These are phyloP conservation scores for Anaeramoeba flamelloides DNA, from an alignment of 78 protist species.

Conservation along the genomic window DNA sequence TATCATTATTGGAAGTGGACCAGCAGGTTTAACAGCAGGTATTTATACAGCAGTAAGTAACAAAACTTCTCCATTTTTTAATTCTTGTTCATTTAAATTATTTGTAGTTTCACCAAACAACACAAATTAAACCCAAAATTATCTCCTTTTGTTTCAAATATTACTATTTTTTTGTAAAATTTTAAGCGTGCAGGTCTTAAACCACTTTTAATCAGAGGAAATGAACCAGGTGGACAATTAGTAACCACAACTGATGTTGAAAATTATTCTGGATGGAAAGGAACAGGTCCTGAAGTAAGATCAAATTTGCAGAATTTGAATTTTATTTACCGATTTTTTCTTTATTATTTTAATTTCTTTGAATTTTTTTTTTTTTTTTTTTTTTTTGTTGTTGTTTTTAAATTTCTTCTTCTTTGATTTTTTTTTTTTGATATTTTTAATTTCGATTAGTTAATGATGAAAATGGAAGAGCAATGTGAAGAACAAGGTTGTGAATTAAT, in stretches of 20 bases:
- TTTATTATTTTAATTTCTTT: neutral
- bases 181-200: constrained; percentile 14
- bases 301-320: constrained; percentile 2
- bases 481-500: too few relatives aligned
- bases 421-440: too few relatives aligned
- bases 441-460: too few relatives aligned
- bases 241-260: constrained; percentile 14
- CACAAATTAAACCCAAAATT: too few relatives aligned
- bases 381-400: neutral
- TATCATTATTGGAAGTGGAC: neutral
- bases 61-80: too few relatives aligned
- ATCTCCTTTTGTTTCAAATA: constrained; percentile 31
- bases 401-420: too few relatives aligned
- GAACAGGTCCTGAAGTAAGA: constrained; percentile 8
- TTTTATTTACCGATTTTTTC: neutral
- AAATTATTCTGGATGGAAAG: constrained; percentile 19
- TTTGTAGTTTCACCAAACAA: too few relatives aligned
- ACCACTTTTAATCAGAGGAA: too few relatives aligned
- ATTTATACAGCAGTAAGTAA: constrained; percentile 27
- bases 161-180: too few relatives aligned
- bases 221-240: constrained; percentile 18
- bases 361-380: neutral
- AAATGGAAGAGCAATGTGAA: too few relatives aligned
- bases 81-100: too few relatives aligned
- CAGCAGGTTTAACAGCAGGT: constrained; percentile 20